Base-by-base conservation (phyloP, 169 alveolate species). In the Cyclospora cayetanensis region DNA sequence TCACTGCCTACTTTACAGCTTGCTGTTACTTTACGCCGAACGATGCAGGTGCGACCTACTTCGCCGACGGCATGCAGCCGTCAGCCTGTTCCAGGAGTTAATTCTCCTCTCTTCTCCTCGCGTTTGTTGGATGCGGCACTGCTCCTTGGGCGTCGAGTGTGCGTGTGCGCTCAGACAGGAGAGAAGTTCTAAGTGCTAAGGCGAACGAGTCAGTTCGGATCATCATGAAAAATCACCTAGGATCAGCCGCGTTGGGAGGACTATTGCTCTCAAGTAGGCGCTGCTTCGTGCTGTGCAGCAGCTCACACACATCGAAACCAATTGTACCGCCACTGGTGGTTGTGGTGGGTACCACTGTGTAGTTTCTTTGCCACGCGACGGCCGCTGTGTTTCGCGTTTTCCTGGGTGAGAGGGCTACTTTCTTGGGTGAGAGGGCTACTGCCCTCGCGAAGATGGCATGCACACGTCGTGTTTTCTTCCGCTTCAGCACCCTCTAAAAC, bases 191-290 rank as follows among this genome's bases (percentile, higher is more conserved):
- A 60, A 50, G 50, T 5, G 50, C 34, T n/a, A 79, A 79, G 50
- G 89, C 89, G 68, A 34, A 29, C 29, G 89, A 79, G 46, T 53
- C 89, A 20, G 89, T 37, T 18, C 34, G 53, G 72, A 72, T 79
- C 29, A 46, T 79, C 3, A 46, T 43, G 9, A n/a, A n/a, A 11
- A 46, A 79, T n/a, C 89, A 79, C 50, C 89, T 79, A 31, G 89
- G 89, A 25, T 79, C 89, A 5, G 89, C 89, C 2, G 89, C 89
- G 5, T 42, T 79, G 7, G 89, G 89, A 3, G 89, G 89, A 3
- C 89, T 79, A 1, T 9, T 79, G 18, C 89, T 79, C 39, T 46
- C 89, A 2, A 20, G 89, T 79, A 52, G 18, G 89, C 29, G n/a
- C 74, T 12, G 35, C 72, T 27, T 46, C 0, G n/a, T 11, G 60